A percentile compares a stretch with the other conserved stretches of the same genome.
Evolutionary conservation across 192 early-diverging fungal species (phyloP).

Genomic region (Backusella parvicylindrica): DNA sequence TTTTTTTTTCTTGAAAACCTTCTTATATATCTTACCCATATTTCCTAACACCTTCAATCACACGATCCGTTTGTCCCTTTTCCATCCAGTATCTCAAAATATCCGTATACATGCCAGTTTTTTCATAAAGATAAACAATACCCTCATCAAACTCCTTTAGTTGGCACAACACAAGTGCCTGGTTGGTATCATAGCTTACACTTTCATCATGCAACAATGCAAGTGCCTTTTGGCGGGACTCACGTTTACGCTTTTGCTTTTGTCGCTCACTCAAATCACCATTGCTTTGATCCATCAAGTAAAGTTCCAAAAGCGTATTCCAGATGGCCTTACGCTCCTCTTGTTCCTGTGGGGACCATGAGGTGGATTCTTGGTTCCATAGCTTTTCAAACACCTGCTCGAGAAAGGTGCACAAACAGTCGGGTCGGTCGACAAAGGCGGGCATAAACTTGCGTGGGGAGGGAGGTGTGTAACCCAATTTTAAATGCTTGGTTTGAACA

Average conservation of each 20-base stretch:
- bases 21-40: conserved; percentile 47
- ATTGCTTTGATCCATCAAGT: conserved; percentile 44
- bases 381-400: conserved; percentile 80
- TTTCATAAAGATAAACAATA: conserved; percentile 84
- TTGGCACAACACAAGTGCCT: conserved; percentile 89
- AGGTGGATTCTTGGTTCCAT: conserved; percentile 49
- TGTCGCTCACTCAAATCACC: background rate
- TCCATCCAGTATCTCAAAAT: conserved; percentile 72
- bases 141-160: conserved; percentile 82
- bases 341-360: conserved; percentile 33
- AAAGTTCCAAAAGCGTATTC: conserved; percentile 91
- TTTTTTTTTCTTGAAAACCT: background rate
- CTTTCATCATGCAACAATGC: conserved; percentile 64
- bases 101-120: conserved; percentile 71
- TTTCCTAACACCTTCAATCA: conserved; percentile 58
- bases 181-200: conserved; percentile 84
- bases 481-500: background rate
- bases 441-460: conserved; percentile 77
- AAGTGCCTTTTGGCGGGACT: conserved; percentile 57
- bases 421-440: conserved; percentile 81
- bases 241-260: conserved; percentile 16
- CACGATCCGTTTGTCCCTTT: conserved; percentile 59
- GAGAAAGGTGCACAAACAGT: conserved; percentile 78
- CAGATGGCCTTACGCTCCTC: conserved; percentile 77
- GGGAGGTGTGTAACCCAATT: conserved; percentile 40